These are phyloP conservation scores for Podaxis carcinomalis DNA, from an alignment of 768 basidiomycete genomes.

Conservation along the genomic window DNA sequence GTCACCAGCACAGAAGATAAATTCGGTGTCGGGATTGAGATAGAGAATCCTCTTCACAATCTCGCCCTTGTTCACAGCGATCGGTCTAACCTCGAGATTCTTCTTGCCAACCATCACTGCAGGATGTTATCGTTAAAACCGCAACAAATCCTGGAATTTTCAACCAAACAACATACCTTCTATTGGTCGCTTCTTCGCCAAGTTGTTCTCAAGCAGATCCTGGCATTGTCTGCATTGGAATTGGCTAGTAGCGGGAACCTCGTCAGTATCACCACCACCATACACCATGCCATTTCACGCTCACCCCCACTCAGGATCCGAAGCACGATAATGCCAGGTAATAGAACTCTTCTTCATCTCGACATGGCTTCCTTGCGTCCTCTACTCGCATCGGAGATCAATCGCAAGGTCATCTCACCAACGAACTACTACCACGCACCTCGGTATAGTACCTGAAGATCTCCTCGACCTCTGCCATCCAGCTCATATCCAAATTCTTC, in stretches of 20 bases:
- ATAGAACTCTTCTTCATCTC: slow-evolving; percentile 97
- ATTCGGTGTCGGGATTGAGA: slow-evolving; percentile 89
- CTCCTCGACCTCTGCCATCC: slow-evolving; percentile 95
- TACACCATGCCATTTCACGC: slow-evolving; percentile 23
- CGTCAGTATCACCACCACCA: slow-evolving; percentile 4
- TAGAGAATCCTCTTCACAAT: slow-evolving; percentile 95
- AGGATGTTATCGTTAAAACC: neutral
- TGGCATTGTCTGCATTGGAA: slow-evolving; percentile 98
- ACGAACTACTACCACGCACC: slow-evolving; percentile 33
- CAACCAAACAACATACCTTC: slow-evolving; percentile 52
- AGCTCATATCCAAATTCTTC: slow-evolving; percentile 91
- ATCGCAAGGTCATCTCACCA: neutral
- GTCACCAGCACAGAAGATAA: slow-evolving; percentile 97
- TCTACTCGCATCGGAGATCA: slow-evolving; percentile 28
- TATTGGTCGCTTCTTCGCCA: slow-evolving; percentile 90
- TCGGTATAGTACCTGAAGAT: slow-evolving; percentile 97
- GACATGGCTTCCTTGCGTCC: slow-evolving; percentile 94
- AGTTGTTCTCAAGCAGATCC: slow-evolving; percentile 90
- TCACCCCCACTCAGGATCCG: slow-evolving; percentile 95
- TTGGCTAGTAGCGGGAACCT: slow-evolving; percentile 35
- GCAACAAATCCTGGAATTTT: neutral
- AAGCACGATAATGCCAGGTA: slow-evolving; percentile 94
- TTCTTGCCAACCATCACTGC: slow-evolving; percentile 94
- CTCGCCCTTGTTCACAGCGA: slow-evolving; percentile 98
- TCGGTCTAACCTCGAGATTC: slow-evolving; percentile 94